phyloP scores from a whole-genome alignment of 495 filamentous ascomycete species.

The Sphaerosporella brunnea region DNA sequence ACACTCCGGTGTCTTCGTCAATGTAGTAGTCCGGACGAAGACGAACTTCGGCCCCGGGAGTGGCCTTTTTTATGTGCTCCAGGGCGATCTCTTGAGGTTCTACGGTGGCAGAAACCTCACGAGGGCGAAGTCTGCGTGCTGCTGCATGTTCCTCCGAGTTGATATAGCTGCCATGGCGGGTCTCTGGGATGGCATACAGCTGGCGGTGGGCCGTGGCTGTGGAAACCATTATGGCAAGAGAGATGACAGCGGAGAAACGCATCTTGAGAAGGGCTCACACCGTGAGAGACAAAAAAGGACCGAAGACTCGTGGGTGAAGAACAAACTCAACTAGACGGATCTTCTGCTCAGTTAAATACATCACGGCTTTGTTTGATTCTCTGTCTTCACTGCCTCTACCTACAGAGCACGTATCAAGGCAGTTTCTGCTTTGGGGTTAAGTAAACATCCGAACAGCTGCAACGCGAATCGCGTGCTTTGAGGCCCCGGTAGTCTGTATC shows the following conservation, averaged over 20 bases:
- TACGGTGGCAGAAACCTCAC: background rate
- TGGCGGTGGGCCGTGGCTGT: background rate
- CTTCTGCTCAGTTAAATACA: too few relatives aligned
- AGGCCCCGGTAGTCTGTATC: too few relatives aligned
- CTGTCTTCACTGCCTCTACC: too few relatives aligned
- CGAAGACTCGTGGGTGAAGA: too few relatives aligned
- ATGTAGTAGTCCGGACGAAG: constrained; percentile 32
- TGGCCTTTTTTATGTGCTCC: constrained; percentile 19
- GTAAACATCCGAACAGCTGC: too few relatives aligned
- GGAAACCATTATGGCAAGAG: background rate
- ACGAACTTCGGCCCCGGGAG: constrained; percentile 26
- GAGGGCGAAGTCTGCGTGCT: background rate
- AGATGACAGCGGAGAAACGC: background rate
- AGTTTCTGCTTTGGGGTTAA: too few relatives aligned
- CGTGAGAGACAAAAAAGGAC: too few relatives aligned
- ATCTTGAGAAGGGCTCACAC: too few relatives aligned
- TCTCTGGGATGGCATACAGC: background rate
- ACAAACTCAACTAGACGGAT: too few relatives aligned
- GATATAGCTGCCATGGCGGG: background rate
- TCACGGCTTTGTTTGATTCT: too few relatives aligned
- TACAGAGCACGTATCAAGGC: too few relatives aligned
- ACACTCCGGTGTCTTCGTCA: constrained; percentile 32
- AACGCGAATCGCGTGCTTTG: too few relatives aligned
- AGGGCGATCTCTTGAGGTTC: constrained; percentile 14
- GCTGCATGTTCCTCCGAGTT: background rate